phyloP scores from a whole-genome alignment of 75 land plant species.

The Chamaecyparis obtusa region DNA sequence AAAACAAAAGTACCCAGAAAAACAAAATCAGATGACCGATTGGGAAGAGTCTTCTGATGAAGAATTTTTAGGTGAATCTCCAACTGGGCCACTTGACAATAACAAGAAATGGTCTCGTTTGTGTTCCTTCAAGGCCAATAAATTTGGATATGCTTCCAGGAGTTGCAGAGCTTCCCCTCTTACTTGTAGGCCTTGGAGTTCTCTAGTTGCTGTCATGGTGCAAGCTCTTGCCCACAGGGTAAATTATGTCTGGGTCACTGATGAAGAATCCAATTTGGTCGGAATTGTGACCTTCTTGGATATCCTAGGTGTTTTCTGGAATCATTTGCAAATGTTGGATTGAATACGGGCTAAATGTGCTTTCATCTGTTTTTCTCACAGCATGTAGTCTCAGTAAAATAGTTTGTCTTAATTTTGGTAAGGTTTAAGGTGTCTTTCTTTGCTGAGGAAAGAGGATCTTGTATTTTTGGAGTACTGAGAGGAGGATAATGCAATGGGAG shows the following conservation, averaged over 20 bases:
- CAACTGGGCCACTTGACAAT: conserved; percentile 18
- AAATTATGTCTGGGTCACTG: conserved; percentile 78
- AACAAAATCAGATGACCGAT: conserved; percentile 5
- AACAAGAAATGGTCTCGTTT: conserved; percentile 14
- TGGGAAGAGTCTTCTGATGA: conserved; percentile 31
- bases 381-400: not conserved
- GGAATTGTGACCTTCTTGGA: conserved; percentile 71
- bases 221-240: conserved; percentile 82
- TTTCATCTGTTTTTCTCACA: not conserved
- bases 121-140: conserved; percentile 20
- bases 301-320: conserved; percentile 51
- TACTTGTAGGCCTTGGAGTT: conserved; percentile 48
- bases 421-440: not conserved
- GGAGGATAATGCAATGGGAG: not conserved
- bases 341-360: not conserved
- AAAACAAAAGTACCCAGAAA: not conserved
- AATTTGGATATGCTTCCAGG: conserved; percentile 4
- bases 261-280: conserved; percentile 48
- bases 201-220: conserved; percentile 79
- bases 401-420: not conserved
- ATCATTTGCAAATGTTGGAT: conserved; percentile 24
- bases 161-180: conserved; percentile 18
- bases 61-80: conserved; percentile 11
- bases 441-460: not conserved
- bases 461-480: not conserved